Base-by-base conservation (phyloP, 2,329 filamentous ascomycete genomes). In the Fusarium pseudocircinatum region DNA sequence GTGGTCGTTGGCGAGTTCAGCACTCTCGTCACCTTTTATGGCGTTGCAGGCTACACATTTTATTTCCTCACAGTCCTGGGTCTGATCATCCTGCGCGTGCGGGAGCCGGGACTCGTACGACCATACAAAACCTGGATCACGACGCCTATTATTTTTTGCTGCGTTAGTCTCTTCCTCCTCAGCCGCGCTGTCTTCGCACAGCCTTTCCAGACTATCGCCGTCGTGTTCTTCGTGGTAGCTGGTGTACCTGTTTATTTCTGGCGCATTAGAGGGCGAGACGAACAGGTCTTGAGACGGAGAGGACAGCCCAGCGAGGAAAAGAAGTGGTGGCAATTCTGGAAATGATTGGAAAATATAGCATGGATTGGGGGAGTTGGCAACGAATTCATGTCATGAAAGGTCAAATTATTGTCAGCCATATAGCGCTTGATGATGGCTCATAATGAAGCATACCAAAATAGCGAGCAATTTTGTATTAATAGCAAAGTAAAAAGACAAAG, bases 111-210 rank as follows among this genome's bases (percentile, higher is more conserved):
- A 70, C 87, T 99, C 50, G 95, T 98, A 81, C 86, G 96, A 32
- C 96, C 96, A 2, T 99, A 99, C 83, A 92, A 91, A 81, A 97
- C 95, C 7, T 99, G 96, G 96, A 97, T 99, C 79, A 93, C 92
- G 2, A 99, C 96, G 6, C 96, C 96, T 16, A 96, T 99, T 74
- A 96, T 98, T 63, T 99, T 99, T 81, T 99, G 96, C 87, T 99
- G 96, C 79, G 96, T 99, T 43, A 97, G 94, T 80, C 82, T 99
- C 73, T 99, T 99, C 80, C 83, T 99, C 73, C 88, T 99, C 46
- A 95, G 91, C 79, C 88, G 96, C 57, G 95, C 95, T 7, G 91
- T 98, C 20, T 96, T 99, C 79, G 93, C 95, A 37, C 92, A 97
- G 83, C 96, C 96, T 9, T 77, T 97, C 58, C 95, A 99, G 86